Evolutionary conservation across 2,329 filamentous ascomycete species (phyloP).

Genomic region (Davidsoniella virescens): DNA sequence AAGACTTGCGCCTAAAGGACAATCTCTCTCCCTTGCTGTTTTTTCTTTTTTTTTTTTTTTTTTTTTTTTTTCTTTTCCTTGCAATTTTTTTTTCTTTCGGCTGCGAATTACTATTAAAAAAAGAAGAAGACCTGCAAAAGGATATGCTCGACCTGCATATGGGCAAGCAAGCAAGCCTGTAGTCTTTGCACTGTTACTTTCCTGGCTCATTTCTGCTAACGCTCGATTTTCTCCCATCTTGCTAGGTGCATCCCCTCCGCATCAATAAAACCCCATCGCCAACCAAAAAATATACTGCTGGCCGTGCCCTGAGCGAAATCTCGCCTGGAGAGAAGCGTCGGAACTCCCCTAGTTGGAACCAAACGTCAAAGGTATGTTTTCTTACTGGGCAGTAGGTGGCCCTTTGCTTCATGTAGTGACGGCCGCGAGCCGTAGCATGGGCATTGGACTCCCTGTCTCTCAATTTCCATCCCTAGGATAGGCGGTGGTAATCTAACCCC

Average conservation of each 20-base stretch:
- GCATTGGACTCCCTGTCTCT: slow-evolving; percentile 9
- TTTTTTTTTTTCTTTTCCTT: background rate
- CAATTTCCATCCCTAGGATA: slow-evolving; percentile 13
- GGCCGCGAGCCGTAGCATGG: too few relatives aligned
- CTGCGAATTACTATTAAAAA: background rate
- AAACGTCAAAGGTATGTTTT: slow-evolving; percentile 48
- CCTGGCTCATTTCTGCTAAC: background rate
- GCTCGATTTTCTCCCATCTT: slow-evolving; percentile 9
- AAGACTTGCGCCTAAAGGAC: background rate
- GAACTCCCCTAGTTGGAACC: slow-evolving; percentile 86
- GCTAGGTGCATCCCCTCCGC: slow-evolving; percentile 58
- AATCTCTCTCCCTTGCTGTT: background rate
- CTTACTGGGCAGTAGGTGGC: background rate
- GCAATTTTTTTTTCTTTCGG: background rate
- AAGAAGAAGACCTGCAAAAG: too few relatives aligned
- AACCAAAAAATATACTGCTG: slow-evolving; percentile 16
- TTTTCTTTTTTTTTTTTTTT: background rate
- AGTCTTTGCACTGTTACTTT: too few relatives aligned
- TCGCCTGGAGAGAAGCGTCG: slow-evolving; percentile 70
- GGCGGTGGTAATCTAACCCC: slow-evolving; percentile 13
- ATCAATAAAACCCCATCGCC: slow-evolving; percentile 51
- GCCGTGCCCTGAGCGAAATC: slow-evolving; percentile 75
- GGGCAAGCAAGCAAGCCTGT: background rate
- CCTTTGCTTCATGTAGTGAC: too few relatives aligned
- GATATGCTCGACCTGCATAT: background rate